phyloP scores from a whole-genome alignment of 2,329 filamentous ascomycete species.

The Colletotrichum sublineola region DNA sequence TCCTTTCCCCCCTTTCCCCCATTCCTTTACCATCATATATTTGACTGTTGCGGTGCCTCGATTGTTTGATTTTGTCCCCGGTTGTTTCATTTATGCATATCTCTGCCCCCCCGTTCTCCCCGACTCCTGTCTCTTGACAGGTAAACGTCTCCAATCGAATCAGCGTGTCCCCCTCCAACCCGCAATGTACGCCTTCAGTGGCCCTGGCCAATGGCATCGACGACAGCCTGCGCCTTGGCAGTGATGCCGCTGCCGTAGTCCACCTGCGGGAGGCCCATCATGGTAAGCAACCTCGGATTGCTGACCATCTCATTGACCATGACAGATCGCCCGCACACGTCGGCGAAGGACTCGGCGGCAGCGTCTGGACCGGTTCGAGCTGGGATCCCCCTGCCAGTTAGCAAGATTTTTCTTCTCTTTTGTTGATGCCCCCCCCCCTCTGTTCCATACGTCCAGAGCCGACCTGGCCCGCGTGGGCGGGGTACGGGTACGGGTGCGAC shows the following conservation, averaged over 20 bases:
- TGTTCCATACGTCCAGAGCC: constrained; percentile 1
- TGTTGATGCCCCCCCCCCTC: neutral
- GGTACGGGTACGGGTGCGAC: neutral
- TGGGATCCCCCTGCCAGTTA: constrained; percentile 32
- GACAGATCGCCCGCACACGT: constrained; percentile 50
- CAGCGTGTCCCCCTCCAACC: neutral
- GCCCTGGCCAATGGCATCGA: constrained; percentile 41
- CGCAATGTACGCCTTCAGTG: neutral
- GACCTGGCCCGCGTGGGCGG: neutral
- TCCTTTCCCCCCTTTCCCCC: neutral
- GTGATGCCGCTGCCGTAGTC: constrained; percentile 49
- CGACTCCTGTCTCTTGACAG: neutral
- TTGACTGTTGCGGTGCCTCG: too few relatives aligned
- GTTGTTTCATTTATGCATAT: neutral
- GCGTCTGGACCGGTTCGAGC: constrained; percentile 40
- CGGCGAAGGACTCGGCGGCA: constrained; percentile 47
- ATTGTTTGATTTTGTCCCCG: neutral
- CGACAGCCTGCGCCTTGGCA: constrained; percentile 47
- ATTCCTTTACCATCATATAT: neutral
- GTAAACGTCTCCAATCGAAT: neutral
- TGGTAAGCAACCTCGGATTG: constrained; percentile 48
- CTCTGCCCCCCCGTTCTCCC: neutral
- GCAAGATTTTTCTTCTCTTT: neutral
- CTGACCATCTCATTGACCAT: constrained; percentile 52
- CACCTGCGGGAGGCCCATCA: constrained; percentile 50